These are phyloP conservation scores for Somion occarium DNA, from an alignment of 1,284 basidiomycete genomes.

Conservation along the genomic window DNA sequence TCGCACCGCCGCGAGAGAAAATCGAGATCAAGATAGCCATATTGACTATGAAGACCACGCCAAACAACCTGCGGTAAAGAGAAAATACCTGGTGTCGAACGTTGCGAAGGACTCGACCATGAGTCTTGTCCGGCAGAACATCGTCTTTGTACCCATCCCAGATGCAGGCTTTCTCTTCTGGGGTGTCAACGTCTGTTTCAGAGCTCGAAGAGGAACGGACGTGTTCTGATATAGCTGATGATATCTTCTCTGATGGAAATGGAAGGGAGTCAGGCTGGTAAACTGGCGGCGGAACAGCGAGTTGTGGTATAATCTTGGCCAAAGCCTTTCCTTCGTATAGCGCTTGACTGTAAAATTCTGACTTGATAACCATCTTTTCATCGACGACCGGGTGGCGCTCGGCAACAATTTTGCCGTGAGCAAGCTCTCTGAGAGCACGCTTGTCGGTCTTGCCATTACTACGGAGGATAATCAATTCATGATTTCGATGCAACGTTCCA, in stretches of 20 bases:
- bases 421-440: constrained; percentile 40
- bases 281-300: constrained; percentile 13
- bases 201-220: constrained; percentile 11
- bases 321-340: constrained; percentile 21
- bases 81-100: constrained; percentile 50
- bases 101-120: constrained; percentile 43
- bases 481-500: not conserved
- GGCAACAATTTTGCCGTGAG: constrained; percentile 24
- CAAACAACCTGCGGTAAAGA: constrained; percentile 54
- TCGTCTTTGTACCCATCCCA: constrained; percentile 54
- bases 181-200: constrained; percentile 12
- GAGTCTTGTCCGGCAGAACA: constrained; percentile 43
- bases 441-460: constrained; percentile 47
- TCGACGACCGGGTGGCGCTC: constrained; percentile 14
- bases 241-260: not conserved
- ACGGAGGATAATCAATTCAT: not conserved
- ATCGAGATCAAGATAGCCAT: constrained; percentile 46
- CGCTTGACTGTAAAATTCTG: constrained; percentile 19
- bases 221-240: not conserved
- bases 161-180: constrained; percentile 24
- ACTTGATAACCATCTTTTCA: constrained; percentile 15
- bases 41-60: constrained; percentile 51
- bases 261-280: not conserved
- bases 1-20: constrained; percentile 33
- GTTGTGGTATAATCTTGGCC: constrained; percentile 14